These are phyloP conservation scores for Canna indica DNA, from an alignment of 176 grass and related monocot species.

Conservation along the genomic window DNA sequence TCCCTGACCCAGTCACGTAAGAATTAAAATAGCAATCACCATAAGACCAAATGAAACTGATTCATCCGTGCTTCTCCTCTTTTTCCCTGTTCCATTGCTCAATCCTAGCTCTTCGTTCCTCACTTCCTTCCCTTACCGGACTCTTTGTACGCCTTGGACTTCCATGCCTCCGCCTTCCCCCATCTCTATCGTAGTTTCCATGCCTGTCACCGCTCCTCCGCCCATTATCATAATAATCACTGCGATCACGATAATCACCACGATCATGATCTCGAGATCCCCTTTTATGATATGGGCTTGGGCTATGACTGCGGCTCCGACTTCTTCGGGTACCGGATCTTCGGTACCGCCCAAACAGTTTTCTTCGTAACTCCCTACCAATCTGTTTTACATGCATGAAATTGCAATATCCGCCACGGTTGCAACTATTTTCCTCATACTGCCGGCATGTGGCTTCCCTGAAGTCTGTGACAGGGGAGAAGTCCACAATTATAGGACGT, in stretches of 20 bases:
- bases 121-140: constrained; percentile 60
- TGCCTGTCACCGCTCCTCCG: constrained; percentile 9
- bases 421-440: constrained; percentile 88
- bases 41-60: background rate
- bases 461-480: constrained; percentile 90
- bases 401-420: constrained; percentile 90
- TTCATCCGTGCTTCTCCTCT: constrained; percentile 35
- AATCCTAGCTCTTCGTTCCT: constrained; percentile 76
- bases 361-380: constrained; percentile 50
- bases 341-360: constrained; percentile 38
- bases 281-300: constrained; percentile 32
- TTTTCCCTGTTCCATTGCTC: constrained; percentile 78
- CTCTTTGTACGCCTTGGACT: constrained; percentile 40
- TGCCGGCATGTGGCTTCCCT: constrained; percentile 85
- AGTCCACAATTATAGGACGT: constrained; percentile 83
- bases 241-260: constrained; percentile 26
- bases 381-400: constrained; percentile 94
- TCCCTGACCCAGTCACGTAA: constrained; percentile 11
- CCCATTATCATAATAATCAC: constrained; percentile 14
- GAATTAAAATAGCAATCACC: background rate
- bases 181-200: constrained; percentile 9
- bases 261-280: constrained; percentile 18
- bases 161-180: constrained; percentile 34
- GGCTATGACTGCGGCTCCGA: constrained; percentile 55
- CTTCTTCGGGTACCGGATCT: constrained; percentile 35